These are phyloP conservation scores for Ascoidea rubescens DNA, from an alignment of 805 yeast genomes.

Conservation along the genomic window DNA sequence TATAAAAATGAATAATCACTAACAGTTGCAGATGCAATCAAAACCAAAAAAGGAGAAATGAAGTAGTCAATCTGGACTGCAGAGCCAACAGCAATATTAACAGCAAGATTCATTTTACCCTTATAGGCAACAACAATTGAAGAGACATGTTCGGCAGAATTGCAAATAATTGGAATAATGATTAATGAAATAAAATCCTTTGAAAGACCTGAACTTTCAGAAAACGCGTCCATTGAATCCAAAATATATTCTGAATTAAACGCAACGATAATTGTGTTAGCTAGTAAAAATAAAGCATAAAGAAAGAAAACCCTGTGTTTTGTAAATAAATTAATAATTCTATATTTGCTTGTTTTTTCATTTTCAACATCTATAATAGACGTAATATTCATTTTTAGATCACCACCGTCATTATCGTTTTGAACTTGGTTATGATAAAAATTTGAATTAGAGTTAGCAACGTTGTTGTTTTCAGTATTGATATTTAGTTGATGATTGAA, in stretches of 20 bases:
- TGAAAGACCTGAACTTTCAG: constrained; percentile 6
- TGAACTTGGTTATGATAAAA: not conserved
- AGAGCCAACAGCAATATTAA: constrained; percentile 9
- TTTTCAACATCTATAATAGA: not conserved
- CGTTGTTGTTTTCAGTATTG: not conserved
- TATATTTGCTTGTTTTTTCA: not conserved
- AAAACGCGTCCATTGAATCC: constrained; percentile 6
- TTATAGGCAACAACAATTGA: constrained; percentile 9
- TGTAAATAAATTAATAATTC: constrained; percentile 17
- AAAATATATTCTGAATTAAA: constrained; percentile 8
- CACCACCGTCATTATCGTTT: not conserved
- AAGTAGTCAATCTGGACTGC: constrained; percentile 10
- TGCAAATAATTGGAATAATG: constrained; percentile 8
- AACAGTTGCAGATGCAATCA: constrained; percentile 5
- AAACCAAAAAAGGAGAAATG: constrained; percentile 8
- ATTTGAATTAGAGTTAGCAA: not conserved
- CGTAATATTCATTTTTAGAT: not conserved
- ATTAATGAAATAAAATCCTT: constrained; percentile 9
- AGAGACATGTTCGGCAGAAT: constrained; percentile 10
- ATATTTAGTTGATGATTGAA: not conserved
- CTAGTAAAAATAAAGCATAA: constrained; percentile 3
- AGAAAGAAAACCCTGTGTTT: not conserved
- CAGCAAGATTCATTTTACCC: constrained; percentile 8
- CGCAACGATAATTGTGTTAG: constrained; percentile 7
- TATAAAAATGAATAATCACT: constrained; percentile 7